Evolutionary conservation across 371 early-diverging fungal genomes (phyloP), one percentile per base, ranked within the genome.

Genomic region (Mortierella sp.): DNA sequence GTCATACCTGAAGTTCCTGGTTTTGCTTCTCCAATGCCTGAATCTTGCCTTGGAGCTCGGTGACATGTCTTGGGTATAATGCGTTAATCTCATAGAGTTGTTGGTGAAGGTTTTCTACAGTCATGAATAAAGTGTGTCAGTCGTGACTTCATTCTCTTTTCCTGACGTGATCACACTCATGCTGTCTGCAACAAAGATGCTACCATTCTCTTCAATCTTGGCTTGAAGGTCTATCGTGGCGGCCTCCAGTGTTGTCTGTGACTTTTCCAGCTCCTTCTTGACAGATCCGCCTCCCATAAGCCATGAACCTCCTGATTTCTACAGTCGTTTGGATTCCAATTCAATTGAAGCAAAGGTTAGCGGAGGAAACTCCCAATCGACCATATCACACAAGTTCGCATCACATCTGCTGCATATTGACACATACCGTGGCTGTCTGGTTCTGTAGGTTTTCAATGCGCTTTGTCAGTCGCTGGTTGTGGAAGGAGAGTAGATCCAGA

Each of bases 201-300:
- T 89, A 90, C 93, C 94, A 87, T 94, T 94, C 80, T 93, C 93
- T 46, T 92, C 87, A 55, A 94, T 94, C 70, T 93, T 94, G 56
- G 89, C 82, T 41, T 89, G 88, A 44, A 94, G 78, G 51, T 93
- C 93, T 41, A 88, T 76, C 35, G 89, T 91, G 1, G 89, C 89
- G 6, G 90, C 92, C 71, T 93, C 92, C 54, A 93, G 71, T 8
- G 92, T 90, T 32, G 87, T 86, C 38, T 91, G 88, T 44, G 89
- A 91, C 48, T 89, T 91, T 77, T 93, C 93, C 7, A 94, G 87
- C 68, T 92, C 93, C 72, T 93, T 94, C 70, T 93, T 94, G 6
- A 90, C 85, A n/a, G 93, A 89, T 44, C 90, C 92, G 24, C 93
- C 91, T n/a, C 86, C 84, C 21, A 93, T 81, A 27, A 83, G 72